These are phyloP conservation scores for Pseudocercospora pini-densiflorae DNA, from an alignment of 2,329 filamentous ascomycete genomes.

Conservation along the genomic window DNA sequence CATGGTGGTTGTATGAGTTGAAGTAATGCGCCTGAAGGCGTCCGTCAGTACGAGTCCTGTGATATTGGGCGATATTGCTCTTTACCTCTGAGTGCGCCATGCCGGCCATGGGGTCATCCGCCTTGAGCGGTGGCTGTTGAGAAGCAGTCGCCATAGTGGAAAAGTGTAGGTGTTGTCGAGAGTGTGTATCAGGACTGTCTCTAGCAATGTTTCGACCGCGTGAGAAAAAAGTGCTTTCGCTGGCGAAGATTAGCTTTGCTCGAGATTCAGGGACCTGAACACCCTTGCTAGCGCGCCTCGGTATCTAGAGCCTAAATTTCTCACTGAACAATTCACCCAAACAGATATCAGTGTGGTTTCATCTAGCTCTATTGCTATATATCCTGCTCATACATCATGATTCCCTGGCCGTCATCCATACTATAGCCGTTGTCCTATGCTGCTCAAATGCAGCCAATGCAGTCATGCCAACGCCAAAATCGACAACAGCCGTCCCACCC, in stretches of 20 bases:
- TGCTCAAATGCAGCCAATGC: neutral
- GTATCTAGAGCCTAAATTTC: slow-evolving; percentile 4
- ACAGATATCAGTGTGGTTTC: neutral
- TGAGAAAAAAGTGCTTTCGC: neutral
- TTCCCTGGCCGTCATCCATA: neutral
- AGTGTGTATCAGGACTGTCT: neutral
- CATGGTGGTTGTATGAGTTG: slow-evolving; percentile 99
- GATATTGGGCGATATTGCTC: neutral
- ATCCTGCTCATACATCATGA: neutral
- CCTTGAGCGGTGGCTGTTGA: slow-evolving; percentile 19
- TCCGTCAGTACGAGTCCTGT: neutral
- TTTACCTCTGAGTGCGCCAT: slow-evolving; percentile 82
- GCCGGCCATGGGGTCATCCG: slow-evolving; percentile 56
- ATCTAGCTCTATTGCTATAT: neutral
- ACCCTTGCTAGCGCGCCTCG: slow-evolving; percentile 1
- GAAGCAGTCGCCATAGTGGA: slow-evolving; percentile 17
- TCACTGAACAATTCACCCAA: neutral
- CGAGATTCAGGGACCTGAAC: neutral
- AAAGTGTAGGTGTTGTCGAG: neutral
- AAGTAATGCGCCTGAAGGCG: slow-evolving; percentile 79
- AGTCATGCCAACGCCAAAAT: neutral
- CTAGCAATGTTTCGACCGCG: neutral
- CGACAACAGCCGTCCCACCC: neutral
- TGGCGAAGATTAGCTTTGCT: neutral
- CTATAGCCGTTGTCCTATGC: neutral